These are phyloP conservation scores for Vigna mungo DNA, from an alignment of 306 rosid species.

Conservation along the genomic window DNA sequence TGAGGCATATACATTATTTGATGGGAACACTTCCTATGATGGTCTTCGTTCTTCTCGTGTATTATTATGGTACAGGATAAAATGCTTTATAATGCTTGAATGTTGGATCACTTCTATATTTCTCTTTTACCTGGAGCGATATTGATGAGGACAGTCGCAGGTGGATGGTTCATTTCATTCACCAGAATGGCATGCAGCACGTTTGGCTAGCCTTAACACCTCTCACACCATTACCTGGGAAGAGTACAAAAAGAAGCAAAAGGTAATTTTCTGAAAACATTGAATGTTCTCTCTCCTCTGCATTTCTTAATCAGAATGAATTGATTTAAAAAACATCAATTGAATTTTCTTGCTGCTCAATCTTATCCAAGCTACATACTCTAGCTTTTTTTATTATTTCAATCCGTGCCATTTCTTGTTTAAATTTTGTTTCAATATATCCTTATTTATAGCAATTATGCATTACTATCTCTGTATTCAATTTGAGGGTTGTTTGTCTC, in stretches of 20 bases:
- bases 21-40: slow-evolving; percentile 23
- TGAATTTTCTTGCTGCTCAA: slow-evolving; percentile 6
- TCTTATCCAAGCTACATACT: neutral
- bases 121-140: slow-evolving; percentile 54
- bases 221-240: slow-evolving; percentile 99
- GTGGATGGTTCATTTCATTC: slow-evolving; percentile 99
- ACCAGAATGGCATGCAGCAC: slow-evolving; percentile 99
- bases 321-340: neutral
- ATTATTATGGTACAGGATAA: slow-evolving; percentile 34
- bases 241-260: slow-evolving; percentile 89
- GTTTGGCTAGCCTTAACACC: slow-evolving; percentile 99
- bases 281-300: neutral
- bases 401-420: slow-evolving; percentile 23
- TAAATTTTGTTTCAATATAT: slow-evolving; percentile 13
- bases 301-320: slow-evolving; percentile 18
- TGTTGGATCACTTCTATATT: slow-evolving; percentile 43
- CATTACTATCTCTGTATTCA: slow-evolving; percentile 1
- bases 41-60: slow-evolving; percentile 26
- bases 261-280: slow-evolving; percentile 54
- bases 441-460: neutral
- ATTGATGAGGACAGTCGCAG: slow-evolving; percentile 98
- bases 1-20: slow-evolving; percentile 25
- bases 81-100: slow-evolving; percentile 41
- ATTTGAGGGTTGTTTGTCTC: neutral
- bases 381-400: slow-evolving; percentile 6